Percentiles rank a stretch among this genome's conserved stretches.
Conservation (phyloP, 2,329 filamentous ascomycete species). For the Colletotrichum phormii region DNA sequence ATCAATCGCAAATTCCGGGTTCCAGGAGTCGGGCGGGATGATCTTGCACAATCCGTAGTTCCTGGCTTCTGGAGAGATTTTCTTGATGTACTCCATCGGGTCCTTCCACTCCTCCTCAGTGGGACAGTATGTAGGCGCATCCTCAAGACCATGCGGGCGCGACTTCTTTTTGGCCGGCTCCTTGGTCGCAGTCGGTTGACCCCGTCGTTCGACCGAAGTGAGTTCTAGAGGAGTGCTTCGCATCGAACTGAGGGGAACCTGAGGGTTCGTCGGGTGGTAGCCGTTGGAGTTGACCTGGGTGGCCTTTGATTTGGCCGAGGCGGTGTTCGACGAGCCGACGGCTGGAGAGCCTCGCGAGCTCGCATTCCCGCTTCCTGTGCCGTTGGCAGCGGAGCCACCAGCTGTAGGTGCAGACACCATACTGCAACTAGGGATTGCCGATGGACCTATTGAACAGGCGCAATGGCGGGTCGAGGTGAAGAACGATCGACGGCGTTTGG, state of each 20-base stretch:
- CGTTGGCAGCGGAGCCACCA: conserved; percentile 48
- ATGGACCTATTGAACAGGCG: conserved; percentile 14
- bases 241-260: conserved; percentile 66
- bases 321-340: conserved; percentile 49
- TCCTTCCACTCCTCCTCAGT: conserved; percentile 96
- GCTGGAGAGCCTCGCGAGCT: conserved; percentile 66
- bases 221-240: conserved; percentile 78
- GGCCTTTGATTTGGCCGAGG: conserved; percentile 59
- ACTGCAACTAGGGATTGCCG: conserved; percentile 33
- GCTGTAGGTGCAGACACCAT: conserved; percentile 56
- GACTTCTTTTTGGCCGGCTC: conserved; percentile 82
- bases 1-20: conserved; percentile 94
- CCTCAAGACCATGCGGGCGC: conserved; percentile 85
- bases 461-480: not conserved
- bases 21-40: conserved; percentile 93
- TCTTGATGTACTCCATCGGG: conserved; percentile 92
- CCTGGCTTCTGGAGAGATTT: conserved; percentile 86
- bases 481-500: conserved; percentile 2
- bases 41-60: conserved; percentile 96
- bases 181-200: conserved; percentile 80
- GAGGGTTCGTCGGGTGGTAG: conserved; percentile 62
- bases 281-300: conserved; percentile 65
- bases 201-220: conserved; percentile 90
- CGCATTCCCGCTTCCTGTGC: conserved; percentile 56
- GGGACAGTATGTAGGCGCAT: conserved; percentile 90